Evolutionary conservation across 805 yeast species (phyloP).

Genomic region (Lipomyces spencermartinsiae): DNA sequence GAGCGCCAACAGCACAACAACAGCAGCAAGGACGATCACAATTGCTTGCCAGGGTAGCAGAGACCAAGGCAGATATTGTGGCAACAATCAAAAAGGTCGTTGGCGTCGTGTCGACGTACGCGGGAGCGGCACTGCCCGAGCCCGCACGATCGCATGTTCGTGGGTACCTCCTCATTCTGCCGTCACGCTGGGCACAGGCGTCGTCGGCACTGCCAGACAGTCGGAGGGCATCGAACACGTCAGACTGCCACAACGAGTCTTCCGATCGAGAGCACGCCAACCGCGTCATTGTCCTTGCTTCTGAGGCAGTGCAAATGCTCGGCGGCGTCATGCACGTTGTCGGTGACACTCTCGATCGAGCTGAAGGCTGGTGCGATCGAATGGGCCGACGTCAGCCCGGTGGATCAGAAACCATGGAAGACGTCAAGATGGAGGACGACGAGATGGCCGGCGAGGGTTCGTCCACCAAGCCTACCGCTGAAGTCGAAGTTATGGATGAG

Average conservation of each 20-base stretch:
- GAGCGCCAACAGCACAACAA: conserved; percentile 5
- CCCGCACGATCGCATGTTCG: conserved; percentile 83
- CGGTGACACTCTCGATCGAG: conserved; percentile 81
- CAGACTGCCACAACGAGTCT: conserved; percentile 15
- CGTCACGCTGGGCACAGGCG: conserved; percentile 68
- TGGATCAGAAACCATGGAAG: background rate
- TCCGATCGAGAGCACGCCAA: conserved; percentile 56
- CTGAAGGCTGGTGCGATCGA: conserved; percentile 74
- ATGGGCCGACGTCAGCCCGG: conserved; percentile 40
- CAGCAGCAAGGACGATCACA: conserved; percentile 37
- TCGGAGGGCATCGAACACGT: background rate
- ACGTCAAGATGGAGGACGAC: conserved; percentile 1
- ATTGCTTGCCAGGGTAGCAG: conserved; percentile 40
- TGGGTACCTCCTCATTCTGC: conserved; percentile 75
- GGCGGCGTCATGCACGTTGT: conserved; percentile 81
- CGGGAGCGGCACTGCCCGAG: conserved; percentile 75
- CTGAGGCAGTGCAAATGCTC: conserved; percentile 88
- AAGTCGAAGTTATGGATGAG: background rate
- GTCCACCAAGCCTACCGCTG: background rate
- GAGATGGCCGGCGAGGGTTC: background rate
- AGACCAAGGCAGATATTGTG: conserved; percentile 79
- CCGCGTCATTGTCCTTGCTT: conserved; percentile 78
- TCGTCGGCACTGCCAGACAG: conserved; percentile 41
- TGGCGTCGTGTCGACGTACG: conserved; percentile 81
- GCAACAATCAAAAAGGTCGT: conserved; percentile 89